Conservation (phyloP, 768 basidiomycete species). For the Suillus hirtellus region DNA sequence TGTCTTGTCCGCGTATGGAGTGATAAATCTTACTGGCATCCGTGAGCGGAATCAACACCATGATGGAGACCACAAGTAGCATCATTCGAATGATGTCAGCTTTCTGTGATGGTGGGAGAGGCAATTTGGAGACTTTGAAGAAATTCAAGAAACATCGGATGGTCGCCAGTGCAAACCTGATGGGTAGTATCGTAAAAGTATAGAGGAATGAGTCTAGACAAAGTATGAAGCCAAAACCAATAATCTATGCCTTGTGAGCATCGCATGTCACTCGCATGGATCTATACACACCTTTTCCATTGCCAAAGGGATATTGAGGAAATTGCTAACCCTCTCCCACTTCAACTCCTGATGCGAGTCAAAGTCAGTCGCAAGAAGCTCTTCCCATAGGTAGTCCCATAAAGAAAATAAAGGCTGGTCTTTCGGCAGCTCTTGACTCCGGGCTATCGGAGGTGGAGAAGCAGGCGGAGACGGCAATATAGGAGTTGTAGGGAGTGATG, state of each 20-base stretch:
- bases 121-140: slow-evolving; percentile 48
- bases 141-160: slow-evolving; percentile 54
- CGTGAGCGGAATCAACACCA: slow-evolving; percentile 77
- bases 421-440: slow-evolving; percentile 17
- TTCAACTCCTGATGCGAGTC: slow-evolving; percentile 93
- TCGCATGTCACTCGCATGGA: neutral
- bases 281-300: slow-evolving; percentile 79
- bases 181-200: slow-evolving; percentile 96
- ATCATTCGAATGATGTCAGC: slow-evolving; percentile 86
- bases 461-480: slow-evolving; percentile 49
- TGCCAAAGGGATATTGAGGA: slow-evolving; percentile 87
- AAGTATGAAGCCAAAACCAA: slow-evolving; percentile 87
- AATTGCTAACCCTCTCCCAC: slow-evolving; percentile 96
- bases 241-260: slow-evolving; percentile 54
- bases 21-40: slow-evolving; percentile 99
- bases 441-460: slow-evolving; percentile 26
- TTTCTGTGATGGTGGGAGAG: slow-evolving; percentile 85
- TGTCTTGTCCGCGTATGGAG: slow-evolving; percentile 95
- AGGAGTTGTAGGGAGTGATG: slow-evolving; percentile 75
- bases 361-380: slow-evolving; percentile 88
- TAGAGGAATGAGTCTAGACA: slow-evolving; percentile 98
- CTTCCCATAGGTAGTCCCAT: slow-evolving; percentile 91
- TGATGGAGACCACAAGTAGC: slow-evolving; percentile 71
- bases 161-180: slow-evolving; percentile 73
- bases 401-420: slow-evolving; percentile 66